Base-by-base conservation (phyloP, 1,284 basidiomycete genomes). In the Omphalotus olearius region DNA sequence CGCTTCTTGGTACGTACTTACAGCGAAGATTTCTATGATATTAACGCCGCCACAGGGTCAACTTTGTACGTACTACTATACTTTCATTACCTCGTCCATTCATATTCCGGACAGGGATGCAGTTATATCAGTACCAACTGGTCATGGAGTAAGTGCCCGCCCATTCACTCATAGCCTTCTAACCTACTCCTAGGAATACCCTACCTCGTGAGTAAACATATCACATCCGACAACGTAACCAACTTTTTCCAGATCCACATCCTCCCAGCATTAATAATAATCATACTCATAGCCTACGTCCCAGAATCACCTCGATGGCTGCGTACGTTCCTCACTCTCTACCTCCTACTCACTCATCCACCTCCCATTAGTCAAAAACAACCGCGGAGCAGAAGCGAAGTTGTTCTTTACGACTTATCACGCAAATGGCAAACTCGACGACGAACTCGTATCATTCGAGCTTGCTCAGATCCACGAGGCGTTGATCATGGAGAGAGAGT, bases 301-400 rank as follows among this genome's bases (percentile, higher is more conserved):
- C 56, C 56, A 20, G 56, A 57, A 43, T 55, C 53, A 23, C 56
- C 56, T 36, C 48, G 56, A 9, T 57, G 46, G 53, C 41, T 57
- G n/a, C 44, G 53, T 54, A 20, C 44, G 49, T 51, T 35, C 17
- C 11, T 28, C 10, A 7, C 20, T 23, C 23, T 23, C 23, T 23
- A 3, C 23, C 23, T 5, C 2, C 23, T 23, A 3, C 23, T 5
- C 23, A 17, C 4, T 39, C 10, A 13, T 35, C 17, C 10, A 13
- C 7, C 37, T n/a, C 20, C 26, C 4, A 14, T 23, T 9, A 51
- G 53, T 57, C 20, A 57, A 55, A 35, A 46, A 51, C 10, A 41
- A 41, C 26, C 53, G 53, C 3, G 41, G 39, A 3, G 42, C 52
- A 7, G 50, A 57, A 41, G 56, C 53, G 2, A 44, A 45, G 6